Evolutionary conservation across 73 alveolate species (phyloP).

Genomic region (Paramecium octaurelia): DNA sequence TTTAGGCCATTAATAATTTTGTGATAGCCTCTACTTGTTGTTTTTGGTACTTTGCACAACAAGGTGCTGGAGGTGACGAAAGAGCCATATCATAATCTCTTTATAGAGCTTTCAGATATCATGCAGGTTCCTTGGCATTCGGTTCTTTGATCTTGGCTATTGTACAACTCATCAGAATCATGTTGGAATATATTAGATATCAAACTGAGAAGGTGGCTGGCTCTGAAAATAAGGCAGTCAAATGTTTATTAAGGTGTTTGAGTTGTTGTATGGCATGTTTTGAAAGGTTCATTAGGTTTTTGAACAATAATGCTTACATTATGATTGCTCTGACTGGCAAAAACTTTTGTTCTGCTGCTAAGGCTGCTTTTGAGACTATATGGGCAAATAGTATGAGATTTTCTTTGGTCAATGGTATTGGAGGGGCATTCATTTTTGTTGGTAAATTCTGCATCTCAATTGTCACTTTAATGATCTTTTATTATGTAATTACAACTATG

Average conservation of each 20-base stretch:
- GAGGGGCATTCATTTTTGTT: slow-evolving; percentile 86
- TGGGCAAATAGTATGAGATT: slow-evolving; percentile 95
- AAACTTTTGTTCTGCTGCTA: slow-evolving; percentile 95
- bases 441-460: slow-evolving; percentile 89
- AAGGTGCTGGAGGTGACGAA: slow-evolving; percentile 90
- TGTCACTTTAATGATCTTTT: slow-evolving; percentile 81
- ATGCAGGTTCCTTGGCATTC: slow-evolving; percentile 96
- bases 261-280: slow-evolving; percentile 91
- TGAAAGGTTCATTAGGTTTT: slow-evolving; percentile 90
- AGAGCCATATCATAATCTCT: slow-evolving; percentile 79
- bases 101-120: slow-evolving; percentile 94
- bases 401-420: slow-evolving; percentile 85
- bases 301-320: slow-evolving; percentile 95
- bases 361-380: slow-evolving; percentile 92
- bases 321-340: slow-evolving; percentile 90
- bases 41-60: slow-evolving; percentile 95
- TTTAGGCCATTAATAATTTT: slow-evolving; percentile 74
- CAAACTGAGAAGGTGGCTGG: slow-evolving; percentile 78
- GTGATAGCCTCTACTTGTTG: slow-evolving; percentile 72
- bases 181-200: slow-evolving; percentile 83
- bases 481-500: slow-evolving; percentile 74
- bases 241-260: slow-evolving; percentile 84
- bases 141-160: slow-evolving; percentile 95
- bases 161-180: slow-evolving; percentile 85
- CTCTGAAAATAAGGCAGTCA: slow-evolving; percentile 74